Conservation (phyloP, 177 flowering plant species). For the Vitis hybrid region DNA sequence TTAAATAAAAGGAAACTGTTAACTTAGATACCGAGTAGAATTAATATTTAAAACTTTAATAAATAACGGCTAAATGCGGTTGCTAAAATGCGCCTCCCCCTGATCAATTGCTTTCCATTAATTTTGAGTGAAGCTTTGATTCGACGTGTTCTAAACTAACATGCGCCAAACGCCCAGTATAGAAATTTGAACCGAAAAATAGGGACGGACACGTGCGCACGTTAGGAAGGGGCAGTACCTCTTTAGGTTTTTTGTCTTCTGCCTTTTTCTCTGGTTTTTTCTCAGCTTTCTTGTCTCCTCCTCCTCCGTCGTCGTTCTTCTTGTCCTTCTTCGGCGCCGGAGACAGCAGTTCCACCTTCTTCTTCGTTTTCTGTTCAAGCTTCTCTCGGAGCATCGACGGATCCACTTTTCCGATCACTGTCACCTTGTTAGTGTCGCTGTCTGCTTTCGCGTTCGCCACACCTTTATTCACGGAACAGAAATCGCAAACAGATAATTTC, state of each 20-base stretch:
- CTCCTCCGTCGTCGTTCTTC: slow-evolving; percentile 21
- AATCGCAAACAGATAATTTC: not conserved
- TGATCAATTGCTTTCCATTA: not conserved
- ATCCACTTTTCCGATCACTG: slow-evolving; percentile 65
- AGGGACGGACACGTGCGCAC: not conserved
- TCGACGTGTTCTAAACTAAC: not conserved
- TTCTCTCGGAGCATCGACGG: slow-evolving; percentile 49
- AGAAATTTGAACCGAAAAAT: not conserved
- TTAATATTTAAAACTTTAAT: no score
- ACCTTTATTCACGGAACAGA: slow-evolving; percentile 30
- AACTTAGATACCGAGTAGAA: no score
- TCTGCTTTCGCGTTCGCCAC: slow-evolving; percentile 52
- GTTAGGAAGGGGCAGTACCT: not conserved
- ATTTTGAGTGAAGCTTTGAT: not conserved
- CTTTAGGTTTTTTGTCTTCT: slow-evolving; percentile 28
- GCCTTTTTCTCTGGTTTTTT: not conserved
- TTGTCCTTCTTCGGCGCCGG: slow-evolving; percentile 44
- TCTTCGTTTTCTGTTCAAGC: slow-evolving; percentile 52
- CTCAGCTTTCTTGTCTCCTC: slow-evolving; percentile 11
- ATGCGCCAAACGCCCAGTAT: not conserved
- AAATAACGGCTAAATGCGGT: no score
- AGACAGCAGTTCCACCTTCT: slow-evolving; percentile 65
- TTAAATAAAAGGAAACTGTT: not conserved
- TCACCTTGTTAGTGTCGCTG: slow-evolving; percentile 42
- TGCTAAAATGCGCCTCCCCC: no score